A percentile compares a stretch with the other conserved stretches of the same genome.
phyloP scores from a whole-genome alignment of 331 rosid genomes.

The Phaseolus coccineus region DNA sequence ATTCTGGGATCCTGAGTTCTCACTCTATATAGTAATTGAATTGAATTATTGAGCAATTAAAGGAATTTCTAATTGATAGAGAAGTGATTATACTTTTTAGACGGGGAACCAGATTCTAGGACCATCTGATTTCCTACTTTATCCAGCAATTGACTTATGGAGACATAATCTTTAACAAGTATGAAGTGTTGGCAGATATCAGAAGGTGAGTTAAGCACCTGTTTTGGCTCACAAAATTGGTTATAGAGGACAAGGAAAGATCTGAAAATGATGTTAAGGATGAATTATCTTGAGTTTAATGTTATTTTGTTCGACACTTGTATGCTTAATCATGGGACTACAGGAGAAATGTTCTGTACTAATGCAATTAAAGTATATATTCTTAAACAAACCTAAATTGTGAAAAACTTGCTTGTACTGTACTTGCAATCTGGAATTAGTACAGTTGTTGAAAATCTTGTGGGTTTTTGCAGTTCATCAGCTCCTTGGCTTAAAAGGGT shows the following conservation, averaged over 20 bases:
- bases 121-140: neutral
- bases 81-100: neutral
- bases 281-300: neutral
- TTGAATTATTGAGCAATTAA: neutral
- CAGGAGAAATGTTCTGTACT: neutral
- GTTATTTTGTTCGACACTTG: neutral
- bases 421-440: neutral
- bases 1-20: slow-evolving; percentile 12
- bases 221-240: neutral
- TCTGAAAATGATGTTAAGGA: neutral
- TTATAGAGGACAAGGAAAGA: neutral
- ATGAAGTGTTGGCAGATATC: neutral
- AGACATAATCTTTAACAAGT: neutral
- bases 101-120: neutral
- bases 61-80: neutral
- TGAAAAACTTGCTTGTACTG: neutral
- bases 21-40: neutral
- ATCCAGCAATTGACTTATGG: neutral
- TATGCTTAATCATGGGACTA: neutral
- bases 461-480: slow-evolving; percentile 79
- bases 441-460: slow-evolving; percentile 4
- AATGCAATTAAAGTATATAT: neutral
- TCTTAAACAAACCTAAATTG: neutral
- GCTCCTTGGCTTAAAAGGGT: slow-evolving; percentile 77
- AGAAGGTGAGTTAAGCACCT: neutral